Conservation (phyloP, 2,329 filamentous ascomycete genomes). For the Epichloe bromicola region DNA sequence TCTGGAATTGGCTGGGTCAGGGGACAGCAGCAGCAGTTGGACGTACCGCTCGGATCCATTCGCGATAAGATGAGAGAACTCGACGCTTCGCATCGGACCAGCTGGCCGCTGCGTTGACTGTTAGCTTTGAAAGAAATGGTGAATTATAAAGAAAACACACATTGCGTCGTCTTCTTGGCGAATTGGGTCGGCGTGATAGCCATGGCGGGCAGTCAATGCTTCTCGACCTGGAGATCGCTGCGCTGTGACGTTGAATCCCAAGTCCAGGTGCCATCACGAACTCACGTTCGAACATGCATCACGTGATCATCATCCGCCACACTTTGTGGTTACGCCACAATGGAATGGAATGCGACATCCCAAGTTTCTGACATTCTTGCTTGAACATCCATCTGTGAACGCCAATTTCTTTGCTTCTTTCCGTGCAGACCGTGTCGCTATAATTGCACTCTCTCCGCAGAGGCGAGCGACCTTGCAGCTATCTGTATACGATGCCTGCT, state of each 20-base stretch:
- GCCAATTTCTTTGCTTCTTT: neutral
- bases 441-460: neutral
- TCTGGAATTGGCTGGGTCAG: neutral
- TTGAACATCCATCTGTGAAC: neutral
- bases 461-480: neutral
- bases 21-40: conserved; percentile 4
- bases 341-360: neutral
- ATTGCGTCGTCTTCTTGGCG: conserved; percentile 66
- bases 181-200: conserved; percentile 90
- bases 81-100: conserved; percentile 79
- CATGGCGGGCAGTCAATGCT: conserved; percentile 44
- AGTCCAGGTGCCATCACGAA: conserved; percentile 2
- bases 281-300: conserved; percentile 7
- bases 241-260: conserved; percentile 16
- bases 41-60: conserved; percentile 94
- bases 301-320: conserved; percentile 15
- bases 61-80: conserved; percentile 80
- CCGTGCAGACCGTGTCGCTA: neutral
- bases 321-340: conserved; percentile 7
- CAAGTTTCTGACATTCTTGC: neutral
- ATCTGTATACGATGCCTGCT: conserved; percentile 50
- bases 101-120: conserved; percentile 54
- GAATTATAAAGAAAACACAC: conserved; percentile 34
- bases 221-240: conserved; percentile 14
- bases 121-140: conserved; percentile 20